Evolutionary conservation across 2,329 filamentous ascomycete genomes (phyloP), one percentile per base, ranked within the genome.

Genomic region (Aspergillus ochraceoroseus): DNA sequence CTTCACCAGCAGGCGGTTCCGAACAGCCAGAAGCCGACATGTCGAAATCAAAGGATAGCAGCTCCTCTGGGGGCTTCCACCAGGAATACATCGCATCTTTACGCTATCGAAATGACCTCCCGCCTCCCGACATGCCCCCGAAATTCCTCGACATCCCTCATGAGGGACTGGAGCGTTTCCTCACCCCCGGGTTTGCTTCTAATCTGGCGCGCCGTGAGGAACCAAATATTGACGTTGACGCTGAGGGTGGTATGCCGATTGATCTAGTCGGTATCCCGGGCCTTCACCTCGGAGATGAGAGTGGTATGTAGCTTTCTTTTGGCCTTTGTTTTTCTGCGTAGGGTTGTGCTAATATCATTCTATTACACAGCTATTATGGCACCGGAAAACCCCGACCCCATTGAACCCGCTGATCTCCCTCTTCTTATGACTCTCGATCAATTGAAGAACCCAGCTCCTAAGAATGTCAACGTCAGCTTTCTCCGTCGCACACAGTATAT

Each of bases 81-180:
- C 92, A 98, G 70, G 92, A 98, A 68, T 96, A 95, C 69, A 95
- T 98, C 62, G 90, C 89, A 49, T 85, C 89, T 57, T 87, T 95
- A 59, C 81, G 92, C 66, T 98, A 94, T 66, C 88, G 87, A 59
- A 98, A 98, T 79, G 83, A 87, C 54, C 81, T 98, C 11, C 92
- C 92, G 50, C 89, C 92, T 49, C 92, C 92, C 39, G 87, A 90
- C 40, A 88, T 89, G 61, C 88, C 90, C 1, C 92, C 92, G 1
- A 98, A 98, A 74, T 82, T 98, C 48, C 84, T 98, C 55, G 87
- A 96, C 52, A 95, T 98, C 46, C 90, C 92, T 7, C 95, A 94
- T 57, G 92, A 87, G 41, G 92, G 92, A 28, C 77, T 96, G 11
- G 77, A 85, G 27, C 85, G 94, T 62, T 96, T 95, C 67, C 94